These are phyloP conservation scores for Apiosordaria backusii DNA, from an alignment of 495 filamentous ascomycete species.

Conservation along the genomic window DNA sequence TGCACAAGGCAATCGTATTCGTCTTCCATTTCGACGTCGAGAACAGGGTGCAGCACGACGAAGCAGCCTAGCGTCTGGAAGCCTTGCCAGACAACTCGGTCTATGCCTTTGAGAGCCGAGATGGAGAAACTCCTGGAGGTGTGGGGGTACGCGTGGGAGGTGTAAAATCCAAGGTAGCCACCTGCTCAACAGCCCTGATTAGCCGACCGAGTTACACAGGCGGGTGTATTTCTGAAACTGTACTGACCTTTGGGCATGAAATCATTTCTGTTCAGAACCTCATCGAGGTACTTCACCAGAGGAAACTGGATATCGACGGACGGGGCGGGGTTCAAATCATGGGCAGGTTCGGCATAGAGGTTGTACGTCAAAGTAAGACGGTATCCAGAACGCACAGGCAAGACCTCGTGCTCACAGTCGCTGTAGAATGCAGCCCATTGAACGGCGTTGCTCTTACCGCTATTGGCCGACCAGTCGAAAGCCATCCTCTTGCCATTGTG, in stretches of 20 bases:
- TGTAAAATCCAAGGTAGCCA: slow-evolving; percentile 13
- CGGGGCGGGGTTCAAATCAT: neutral
- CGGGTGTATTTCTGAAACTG: neutral
- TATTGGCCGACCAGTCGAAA: slow-evolving; percentile 43
- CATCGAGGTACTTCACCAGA: neutral
- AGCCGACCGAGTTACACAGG: neutral
- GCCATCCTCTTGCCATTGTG: slow-evolving; percentile 33
- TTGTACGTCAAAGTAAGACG: slow-evolving; percentile 60
- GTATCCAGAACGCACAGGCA: slow-evolving; percentile 49
- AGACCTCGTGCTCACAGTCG: slow-evolving; percentile 60
- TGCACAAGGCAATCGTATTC: neutral
- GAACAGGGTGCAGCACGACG: slow-evolving; percentile 6
- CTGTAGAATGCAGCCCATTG: slow-evolving; percentile 61
- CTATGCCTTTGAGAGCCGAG: slow-evolving; percentile 8
- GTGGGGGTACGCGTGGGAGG: slow-evolving; percentile 11
- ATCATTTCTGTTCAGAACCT: neutral
- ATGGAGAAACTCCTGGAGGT: neutral
- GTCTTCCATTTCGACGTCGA: neutral
- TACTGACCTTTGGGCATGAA: slow-evolving; percentile 10
- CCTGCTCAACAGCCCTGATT: neutral
- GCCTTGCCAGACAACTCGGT: slow-evolving; percentile 14
- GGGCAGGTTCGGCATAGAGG: slow-evolving; percentile 33
- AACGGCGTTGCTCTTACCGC: slow-evolving; percentile 22
- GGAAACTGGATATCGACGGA: neutral
- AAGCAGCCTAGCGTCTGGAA: slow-evolving; percentile 11